Conservation (phyloP, 2,329 filamentous ascomycete genomes). For the Pseudogymnoascus sp. region DNA sequence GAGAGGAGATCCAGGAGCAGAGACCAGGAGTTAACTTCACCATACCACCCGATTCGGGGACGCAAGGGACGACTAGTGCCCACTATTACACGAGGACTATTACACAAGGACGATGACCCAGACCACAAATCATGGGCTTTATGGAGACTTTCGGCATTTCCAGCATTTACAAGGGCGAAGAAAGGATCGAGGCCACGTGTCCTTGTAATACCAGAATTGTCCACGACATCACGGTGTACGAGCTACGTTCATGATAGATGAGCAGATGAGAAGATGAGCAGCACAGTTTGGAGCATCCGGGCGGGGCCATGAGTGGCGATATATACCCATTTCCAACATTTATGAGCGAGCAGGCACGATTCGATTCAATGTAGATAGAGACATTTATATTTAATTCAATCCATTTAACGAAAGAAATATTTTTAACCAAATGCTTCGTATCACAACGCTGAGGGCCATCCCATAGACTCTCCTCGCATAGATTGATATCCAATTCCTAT, state of each 20-base stretch:
- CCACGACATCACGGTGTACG: not conserved
- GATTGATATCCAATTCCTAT: not conserved
- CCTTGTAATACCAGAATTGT: not conserved
- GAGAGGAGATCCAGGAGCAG: not conserved
- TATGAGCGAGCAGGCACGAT: not conserved
- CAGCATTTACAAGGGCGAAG: not conserved
- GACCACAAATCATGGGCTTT: not conserved
- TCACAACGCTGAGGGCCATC: not conserved
- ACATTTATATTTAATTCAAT: conserved; percentile 1
- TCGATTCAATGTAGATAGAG: not conserved
- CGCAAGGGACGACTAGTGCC: not conserved
- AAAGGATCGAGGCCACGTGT: not conserved
- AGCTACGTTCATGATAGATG: not conserved
- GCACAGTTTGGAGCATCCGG: not conserved
- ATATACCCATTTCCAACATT: conserved; percentile 6
- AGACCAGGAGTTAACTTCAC: not conserved
- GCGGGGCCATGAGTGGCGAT: not conserved
- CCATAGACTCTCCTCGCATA: not conserved
- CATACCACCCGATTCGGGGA: conserved; percentile 2
- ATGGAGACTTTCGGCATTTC: not conserved
- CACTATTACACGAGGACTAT: not conserved
- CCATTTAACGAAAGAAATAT: not conserved
- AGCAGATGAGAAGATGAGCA: not conserved
- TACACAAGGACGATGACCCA: not conserved
- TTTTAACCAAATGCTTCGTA: not conserved